Conservation (phyloP, 768 basidiomycete genomes). For the Russula ochroleuca region DNA sequence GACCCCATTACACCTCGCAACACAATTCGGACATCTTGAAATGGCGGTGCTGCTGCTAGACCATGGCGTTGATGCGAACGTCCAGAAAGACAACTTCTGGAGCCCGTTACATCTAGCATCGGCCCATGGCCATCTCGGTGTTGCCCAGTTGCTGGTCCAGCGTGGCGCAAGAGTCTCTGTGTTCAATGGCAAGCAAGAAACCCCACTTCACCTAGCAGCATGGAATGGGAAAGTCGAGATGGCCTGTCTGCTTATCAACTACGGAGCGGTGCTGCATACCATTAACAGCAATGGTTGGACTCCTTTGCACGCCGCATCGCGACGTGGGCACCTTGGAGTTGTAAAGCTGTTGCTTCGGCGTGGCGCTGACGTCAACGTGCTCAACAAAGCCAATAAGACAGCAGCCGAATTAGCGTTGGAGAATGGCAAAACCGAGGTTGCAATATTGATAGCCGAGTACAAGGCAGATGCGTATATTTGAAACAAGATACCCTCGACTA, state of each 20-base stretch:
- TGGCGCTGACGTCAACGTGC: neutral
- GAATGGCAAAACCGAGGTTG: neutral
- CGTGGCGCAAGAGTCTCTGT: neutral
- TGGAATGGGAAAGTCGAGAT: neutral
- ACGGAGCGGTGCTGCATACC: constrained; percentile 4
- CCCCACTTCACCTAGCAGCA: constrained; percentile 5
- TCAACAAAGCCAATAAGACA: neutral
- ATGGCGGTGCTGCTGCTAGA: neutral
- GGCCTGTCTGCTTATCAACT: constrained; percentile 3
- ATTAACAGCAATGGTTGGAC: neutral
- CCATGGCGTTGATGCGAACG: neutral
- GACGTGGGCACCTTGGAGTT: neutral
- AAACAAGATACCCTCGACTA: neutral
- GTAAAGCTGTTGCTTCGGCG: neutral
- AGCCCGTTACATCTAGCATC: neutral
- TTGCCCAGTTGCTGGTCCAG: neutral
- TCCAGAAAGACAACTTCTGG: neutral
- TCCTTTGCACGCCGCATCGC: constrained; percentile 2
- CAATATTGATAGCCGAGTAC: neutral
- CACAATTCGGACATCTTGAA: neutral
- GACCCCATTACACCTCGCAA: neutral
- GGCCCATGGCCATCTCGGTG: neutral
- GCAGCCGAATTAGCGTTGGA: neutral
- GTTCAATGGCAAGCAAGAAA: neutral
- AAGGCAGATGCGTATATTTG: neutral